Evolutionary conservation across 176 grass and related monocot genomes (phyloP).

Genomic region (Luzula sylvatica): DNA sequence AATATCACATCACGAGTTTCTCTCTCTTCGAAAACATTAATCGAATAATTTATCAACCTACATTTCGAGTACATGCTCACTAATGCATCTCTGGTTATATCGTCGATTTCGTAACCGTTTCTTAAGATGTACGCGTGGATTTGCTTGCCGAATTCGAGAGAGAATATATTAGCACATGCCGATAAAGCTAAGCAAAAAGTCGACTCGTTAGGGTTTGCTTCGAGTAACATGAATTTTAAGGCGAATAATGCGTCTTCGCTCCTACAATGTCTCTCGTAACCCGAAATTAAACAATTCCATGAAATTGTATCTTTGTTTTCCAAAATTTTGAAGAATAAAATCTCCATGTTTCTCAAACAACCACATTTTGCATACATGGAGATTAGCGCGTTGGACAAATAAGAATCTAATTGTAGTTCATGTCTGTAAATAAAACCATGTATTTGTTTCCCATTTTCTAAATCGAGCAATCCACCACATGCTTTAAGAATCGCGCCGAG

Average conservation of each 20-base stretch:
- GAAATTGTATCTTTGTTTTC: conserved; percentile 44
- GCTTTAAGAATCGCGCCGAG: conserved; percentile 54
- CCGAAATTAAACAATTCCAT: conserved; percentile 84
- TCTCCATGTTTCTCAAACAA: conserved; percentile 54
- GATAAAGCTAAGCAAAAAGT: conserved; percentile 65
- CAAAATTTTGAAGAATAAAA: conserved; percentile 39
- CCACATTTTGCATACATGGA: conserved; percentile 84
- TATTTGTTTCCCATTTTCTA: conserved; percentile 56
- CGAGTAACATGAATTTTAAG: conserved; percentile 49
- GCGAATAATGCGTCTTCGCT: conserved; percentile 63
- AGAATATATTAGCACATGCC: conserved; percentile 87
- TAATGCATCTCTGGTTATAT: conserved; percentile 60
- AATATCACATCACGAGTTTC: conserved; percentile 46
- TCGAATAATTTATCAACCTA: conserved; percentile 57
- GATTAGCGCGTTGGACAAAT: conserved; percentile 46
- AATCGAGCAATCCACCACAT: conserved; percentile 49
- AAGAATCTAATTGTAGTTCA: conserved; percentile 24
- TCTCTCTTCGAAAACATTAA: conserved; percentile 47
- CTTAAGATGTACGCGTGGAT: conserved; percentile 82
- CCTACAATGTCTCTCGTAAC: conserved; percentile 55
- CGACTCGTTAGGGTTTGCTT: conserved; percentile 46
- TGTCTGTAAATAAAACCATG: conserved; percentile 45
- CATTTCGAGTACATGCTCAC: conserved; percentile 97
- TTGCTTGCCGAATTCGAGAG: conserved; percentile 62
- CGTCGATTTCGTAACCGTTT: conserved; percentile 55